Conservation (phyloP, 768 basidiomycete genomes). For the Xerocomellus chrysenteron region DNA sequence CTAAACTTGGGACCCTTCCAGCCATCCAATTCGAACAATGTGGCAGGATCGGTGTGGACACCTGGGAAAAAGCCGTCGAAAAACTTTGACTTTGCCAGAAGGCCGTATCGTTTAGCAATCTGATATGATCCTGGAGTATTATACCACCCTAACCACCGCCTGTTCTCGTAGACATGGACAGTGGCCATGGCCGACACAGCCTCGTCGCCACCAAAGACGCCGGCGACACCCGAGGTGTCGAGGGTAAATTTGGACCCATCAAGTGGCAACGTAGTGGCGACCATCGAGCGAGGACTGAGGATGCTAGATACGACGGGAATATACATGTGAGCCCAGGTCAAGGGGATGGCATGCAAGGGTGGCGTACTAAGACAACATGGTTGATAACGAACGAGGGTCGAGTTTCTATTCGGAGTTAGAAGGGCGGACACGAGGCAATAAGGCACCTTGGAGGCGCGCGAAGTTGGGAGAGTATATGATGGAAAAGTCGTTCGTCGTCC, state of each 20-base stretch:
- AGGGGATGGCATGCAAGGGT: neutral
- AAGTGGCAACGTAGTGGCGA: constrained; percentile 9
- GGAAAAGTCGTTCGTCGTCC: no score
- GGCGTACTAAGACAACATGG: constrained; percentile 7
- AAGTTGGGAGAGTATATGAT: no score
- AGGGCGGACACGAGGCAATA: no score
- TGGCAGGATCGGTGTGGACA: constrained; percentile 31
- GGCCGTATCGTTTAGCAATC: constrained; percentile 34
- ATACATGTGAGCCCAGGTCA: constrained; percentile 20
- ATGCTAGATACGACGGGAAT: constrained; percentile 17
- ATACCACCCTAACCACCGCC: constrained; percentile 39
- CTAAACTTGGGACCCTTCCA: constrained; percentile 33
- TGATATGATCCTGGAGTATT: constrained; percentile 38
- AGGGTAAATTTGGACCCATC: constrained; percentile 26
- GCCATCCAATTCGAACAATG: constrained; percentile 33
- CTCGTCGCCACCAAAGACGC: constrained; percentile 39
- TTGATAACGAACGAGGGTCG: no score
- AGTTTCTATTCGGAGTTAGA: constrained; percentile 6
- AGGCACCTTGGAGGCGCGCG: no score
- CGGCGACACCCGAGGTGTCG: constrained; percentile 35
- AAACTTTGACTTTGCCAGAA: constrained; percentile 33
- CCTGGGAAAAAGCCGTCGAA: constrained; percentile 38
- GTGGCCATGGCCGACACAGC: constrained; percentile 39
- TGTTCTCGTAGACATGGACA: constrained; percentile 34
- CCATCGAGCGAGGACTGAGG: constrained; percentile 16